Evolutionary conservation across 108 stramenopile species (phyloP), one percentile per base, ranked within the genome.

Genomic region (Pseudonitzschia multiseries): DNA sequence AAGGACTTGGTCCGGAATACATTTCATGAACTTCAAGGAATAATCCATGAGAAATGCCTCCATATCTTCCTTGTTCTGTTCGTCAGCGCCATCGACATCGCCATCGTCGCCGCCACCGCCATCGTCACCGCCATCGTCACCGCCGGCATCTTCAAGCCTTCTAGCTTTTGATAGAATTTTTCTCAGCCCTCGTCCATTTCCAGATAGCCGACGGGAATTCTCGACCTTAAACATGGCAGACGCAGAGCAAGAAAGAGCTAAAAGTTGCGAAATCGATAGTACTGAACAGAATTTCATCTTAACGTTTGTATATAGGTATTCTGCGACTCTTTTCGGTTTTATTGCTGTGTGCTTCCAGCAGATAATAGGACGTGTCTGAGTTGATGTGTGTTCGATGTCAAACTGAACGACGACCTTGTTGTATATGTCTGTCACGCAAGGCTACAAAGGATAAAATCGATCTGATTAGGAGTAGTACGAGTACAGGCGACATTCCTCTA

Each of bases 41-140:
- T 64, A 73, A 59, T 73, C 70, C 66, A 67, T 67, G 3, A 67
- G 44, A 67, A 67, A 67, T 52, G 66, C 53, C 67, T 50, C 71
- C 71, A 75, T 43, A 8, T 69, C 69, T 31, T 13, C 69, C 29
- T 14, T 46, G 20, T 73, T 52, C 51, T 73, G 27, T 42, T 48
- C 71, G 32, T 53, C 44, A 27, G 15, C 65, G 32, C 62, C 44
- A 27, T 32, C 65, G 18, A 8, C 18, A 14, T 33, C n/a, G 0
- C 28, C 61, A 21, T 40, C 29, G 14, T 62, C 61, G 18, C 31
- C 61, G 15, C 18, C 28, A 8, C 18, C 28, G 17, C 28, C 28
- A 4, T 33, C 59, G 17, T 61, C 59, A 21, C 18, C n/a, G n/a
- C n/a, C n/a, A n/a, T n/a, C n/a, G n/a, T n/a, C n/a, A n/a, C n/a